A percentile compares a stretch with the other conserved stretches of the same genome.
Evolutionary conservation across 2,329 filamentous ascomycete genomes (phyloP).

Genomic region (Neoascochyta sp.): DNA sequence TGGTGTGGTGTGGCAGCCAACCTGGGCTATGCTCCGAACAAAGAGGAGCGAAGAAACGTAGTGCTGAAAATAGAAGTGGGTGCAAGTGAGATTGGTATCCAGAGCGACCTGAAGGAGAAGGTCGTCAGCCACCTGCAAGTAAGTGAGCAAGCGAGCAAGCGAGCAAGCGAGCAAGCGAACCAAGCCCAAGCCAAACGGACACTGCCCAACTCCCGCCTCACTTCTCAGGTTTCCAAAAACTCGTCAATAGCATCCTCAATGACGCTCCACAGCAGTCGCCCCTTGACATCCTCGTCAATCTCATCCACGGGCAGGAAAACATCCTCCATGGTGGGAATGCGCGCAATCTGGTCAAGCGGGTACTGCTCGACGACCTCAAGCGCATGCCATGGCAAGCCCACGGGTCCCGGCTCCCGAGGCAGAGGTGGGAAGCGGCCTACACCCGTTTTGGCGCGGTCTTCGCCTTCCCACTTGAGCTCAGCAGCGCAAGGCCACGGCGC

Average conservation of each 20-base stretch:
- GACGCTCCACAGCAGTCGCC: conserved; percentile 23
- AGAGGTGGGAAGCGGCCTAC: conserved; percentile 43
- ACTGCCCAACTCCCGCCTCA: no score
- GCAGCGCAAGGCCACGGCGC: conserved; percentile 41
- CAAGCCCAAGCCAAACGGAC: no score
- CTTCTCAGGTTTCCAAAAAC: conserved; percentile 15
- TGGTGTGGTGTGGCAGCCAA: no score
- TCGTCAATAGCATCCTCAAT: conserved; percentile 28
- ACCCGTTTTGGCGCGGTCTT: conserved; percentile 44
- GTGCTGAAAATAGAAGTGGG: no score
- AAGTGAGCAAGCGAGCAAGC: no score
- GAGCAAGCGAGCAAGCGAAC: no score
- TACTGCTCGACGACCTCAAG: conserved; percentile 38
- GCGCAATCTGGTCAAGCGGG: conserved; percentile 38
- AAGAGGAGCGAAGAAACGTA: no score
- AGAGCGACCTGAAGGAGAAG: conserved; percentile 1
- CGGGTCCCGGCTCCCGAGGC: conserved; percentile 42
- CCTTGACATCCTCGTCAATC: conserved; percentile 26
- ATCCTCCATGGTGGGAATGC: conserved; percentile 38
- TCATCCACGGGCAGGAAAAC: conserved; percentile 39
- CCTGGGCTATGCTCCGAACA: no score
- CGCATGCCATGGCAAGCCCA: conserved; percentile 43
- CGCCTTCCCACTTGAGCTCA: conserved; percentile 49
- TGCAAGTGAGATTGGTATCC: no score
- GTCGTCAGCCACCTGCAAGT: no score